These are phyloP conservation scores for Megacollybia marginata DNA, from an alignment of 768 basidiomycete species.

Conservation along the genomic window DNA sequence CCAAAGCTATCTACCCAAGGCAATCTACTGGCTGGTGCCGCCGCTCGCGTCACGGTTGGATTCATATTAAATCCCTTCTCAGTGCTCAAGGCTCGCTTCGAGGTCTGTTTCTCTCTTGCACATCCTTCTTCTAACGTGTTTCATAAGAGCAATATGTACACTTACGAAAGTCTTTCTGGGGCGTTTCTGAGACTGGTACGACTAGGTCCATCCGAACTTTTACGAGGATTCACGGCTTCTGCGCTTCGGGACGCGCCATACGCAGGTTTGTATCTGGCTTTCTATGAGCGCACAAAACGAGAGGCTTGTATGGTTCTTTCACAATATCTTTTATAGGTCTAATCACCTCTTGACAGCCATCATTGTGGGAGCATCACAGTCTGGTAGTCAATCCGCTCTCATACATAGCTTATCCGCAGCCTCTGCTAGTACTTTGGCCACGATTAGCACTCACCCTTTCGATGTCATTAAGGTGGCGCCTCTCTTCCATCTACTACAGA, in stretches of 20 bases:
- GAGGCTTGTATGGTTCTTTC: constrained; percentile 45
- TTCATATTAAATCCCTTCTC: constrained; percentile 86
- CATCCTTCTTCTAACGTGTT: not conserved
- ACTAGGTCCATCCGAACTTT: constrained; percentile 73
- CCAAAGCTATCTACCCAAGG: constrained; percentile 70
- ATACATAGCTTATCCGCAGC: constrained; percentile 68
- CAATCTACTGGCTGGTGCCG: constrained; percentile 82
- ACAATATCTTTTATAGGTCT: not conserved
- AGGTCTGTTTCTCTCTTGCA: constrained; percentile 41
- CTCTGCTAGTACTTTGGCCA: constrained; percentile 77
- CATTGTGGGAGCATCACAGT: constrained; percentile 28
- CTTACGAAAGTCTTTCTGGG: constrained; percentile 53
- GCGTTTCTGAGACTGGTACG: constrained; percentile 55
- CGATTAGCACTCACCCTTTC: constrained; percentile 83
- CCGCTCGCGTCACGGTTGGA: constrained; percentile 73
- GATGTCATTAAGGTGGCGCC: constrained; percentile 79
- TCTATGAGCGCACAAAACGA: constrained; percentile 82
- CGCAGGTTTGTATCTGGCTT: constrained; percentile 82
- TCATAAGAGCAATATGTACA: constrained; percentile 67
- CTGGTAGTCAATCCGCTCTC: constrained; percentile 36
- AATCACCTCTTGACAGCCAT: constrained; percentile 27
- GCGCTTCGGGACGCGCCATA: constrained; percentile 93
- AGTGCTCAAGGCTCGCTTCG: constrained; percentile 86
- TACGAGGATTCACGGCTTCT: constrained; percentile 82
- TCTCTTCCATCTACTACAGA: not conserved